Evolutionary conservation across 768 basidiomycete genomes (phyloP).

Genomic region (Xanthoconium purpureum): DNA sequence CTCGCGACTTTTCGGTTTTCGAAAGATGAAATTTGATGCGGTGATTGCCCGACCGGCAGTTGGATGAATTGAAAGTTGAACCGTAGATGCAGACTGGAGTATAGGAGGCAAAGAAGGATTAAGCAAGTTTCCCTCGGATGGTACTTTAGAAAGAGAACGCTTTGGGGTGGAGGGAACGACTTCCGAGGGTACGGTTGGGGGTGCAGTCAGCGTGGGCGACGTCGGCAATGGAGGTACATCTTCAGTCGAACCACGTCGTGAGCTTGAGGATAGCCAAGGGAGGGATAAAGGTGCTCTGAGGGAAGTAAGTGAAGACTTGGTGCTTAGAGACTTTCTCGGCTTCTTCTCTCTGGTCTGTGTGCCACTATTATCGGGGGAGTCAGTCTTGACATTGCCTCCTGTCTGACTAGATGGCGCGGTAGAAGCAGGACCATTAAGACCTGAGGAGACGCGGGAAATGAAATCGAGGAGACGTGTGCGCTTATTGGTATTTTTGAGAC

Average conservation of each 20-base stretch:
- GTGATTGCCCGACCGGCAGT: neutral
- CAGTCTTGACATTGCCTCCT: slow-evolving; percentile 12
- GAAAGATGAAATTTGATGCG: slow-evolving; percentile 32
- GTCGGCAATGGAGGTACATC: slow-evolving; percentile 29
- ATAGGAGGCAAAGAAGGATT: slow-evolving; percentile 23
- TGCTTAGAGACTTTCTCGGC: slow-evolving; percentile 20
- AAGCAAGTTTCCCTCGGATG: slow-evolving; percentile 16
- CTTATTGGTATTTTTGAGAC: slow-evolving; percentile 26
- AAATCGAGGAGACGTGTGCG: slow-evolving; percentile 31
- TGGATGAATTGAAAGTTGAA: slow-evolving; percentile 24
- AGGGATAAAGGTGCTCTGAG: slow-evolving; percentile 30
- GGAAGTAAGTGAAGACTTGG: slow-evolving; percentile 32
- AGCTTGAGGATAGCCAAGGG: slow-evolving; percentile 29
- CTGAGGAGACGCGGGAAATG: slow-evolving; percentile 30
- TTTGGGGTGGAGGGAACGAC: neutral
- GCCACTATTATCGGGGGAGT: slow-evolving; percentile 25
- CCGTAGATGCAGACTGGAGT: slow-evolving; percentile 29
- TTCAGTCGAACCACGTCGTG: slow-evolving; percentile 24
- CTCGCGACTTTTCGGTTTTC: slow-evolving; percentile 26
- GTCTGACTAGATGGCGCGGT: slow-evolving; percentile 1
- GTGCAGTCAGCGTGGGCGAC: slow-evolving; percentile 20
- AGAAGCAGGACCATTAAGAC: slow-evolving; percentile 21
- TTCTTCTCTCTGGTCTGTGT: slow-evolving; percentile 15
- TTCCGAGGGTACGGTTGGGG: neutral
- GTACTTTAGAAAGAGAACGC: slow-evolving; percentile 18